phyloP scores from a whole-genome alignment of 148 eudicot species.

The Talinum fruticosum region DNA sequence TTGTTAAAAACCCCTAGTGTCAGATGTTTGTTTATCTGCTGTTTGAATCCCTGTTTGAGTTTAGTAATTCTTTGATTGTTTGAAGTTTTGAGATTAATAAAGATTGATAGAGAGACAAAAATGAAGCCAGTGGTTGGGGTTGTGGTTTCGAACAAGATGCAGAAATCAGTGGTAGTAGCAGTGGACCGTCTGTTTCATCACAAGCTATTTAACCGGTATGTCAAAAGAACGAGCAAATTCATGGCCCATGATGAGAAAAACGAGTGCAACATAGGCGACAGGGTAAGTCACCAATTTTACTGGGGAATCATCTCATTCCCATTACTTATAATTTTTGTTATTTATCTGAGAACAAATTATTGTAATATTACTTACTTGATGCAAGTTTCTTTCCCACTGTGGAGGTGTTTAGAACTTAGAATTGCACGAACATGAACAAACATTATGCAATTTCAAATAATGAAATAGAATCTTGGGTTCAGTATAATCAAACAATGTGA shows the following conservation, averaged over 20 bases:
- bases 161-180: conserved; percentile 48
- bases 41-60: neutral
- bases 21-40: neutral
- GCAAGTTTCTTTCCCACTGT: neutral
- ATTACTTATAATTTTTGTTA: neutral
- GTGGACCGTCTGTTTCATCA: conserved; percentile 46
- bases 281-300: conserved; percentile 28
- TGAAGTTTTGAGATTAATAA: neutral
- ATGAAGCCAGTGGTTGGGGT: conserved; percentile 49
- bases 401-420: neutral
- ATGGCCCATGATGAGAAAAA: conserved; percentile 54
- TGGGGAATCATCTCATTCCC: neutral
- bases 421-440: neutral
- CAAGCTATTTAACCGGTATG: conserved; percentile 34
- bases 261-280: conserved; percentile 45
- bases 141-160: conserved; percentile 53
- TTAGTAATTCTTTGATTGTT: neutral
- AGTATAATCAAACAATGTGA: too few species aligned
- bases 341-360: neutral
- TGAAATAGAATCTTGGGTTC: neutral
- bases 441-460: neutral
- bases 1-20: neutral
- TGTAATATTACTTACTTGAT: neutral
- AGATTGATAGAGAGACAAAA: neutral
- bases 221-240: conserved; percentile 44